Conservation (phyloP, 202 grass and related monocot genomes). For the Eragrostis tef region DNA sequence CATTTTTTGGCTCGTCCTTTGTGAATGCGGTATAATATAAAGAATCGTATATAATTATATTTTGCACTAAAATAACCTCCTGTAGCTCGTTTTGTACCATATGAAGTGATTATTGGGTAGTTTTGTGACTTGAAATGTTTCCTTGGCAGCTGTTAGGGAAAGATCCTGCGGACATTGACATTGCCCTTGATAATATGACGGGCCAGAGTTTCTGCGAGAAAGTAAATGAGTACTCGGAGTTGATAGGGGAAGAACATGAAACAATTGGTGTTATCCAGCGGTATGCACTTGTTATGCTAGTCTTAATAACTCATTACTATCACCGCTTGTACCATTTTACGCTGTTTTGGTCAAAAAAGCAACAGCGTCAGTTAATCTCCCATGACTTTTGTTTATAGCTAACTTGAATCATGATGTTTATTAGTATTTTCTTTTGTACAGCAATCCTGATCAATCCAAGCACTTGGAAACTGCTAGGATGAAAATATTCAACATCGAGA, state of each 20-base stretch:
- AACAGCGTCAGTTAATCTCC: not conserved
- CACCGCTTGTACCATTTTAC: not conserved
- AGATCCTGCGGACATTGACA: slow-evolving; percentile 92
- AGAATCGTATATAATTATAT: not conserved
- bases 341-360: not conserved
- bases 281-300: slow-evolving; percentile 48
- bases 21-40: not conserved
- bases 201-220: slow-evolving; percentile 90
- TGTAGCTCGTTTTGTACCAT: too few relatives aligned
- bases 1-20: not conserved
- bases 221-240: slow-evolving; percentile 75
- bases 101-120: too few relatives aligned
- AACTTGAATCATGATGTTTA: slow-evolving; percentile 22
- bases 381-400: not conserved
- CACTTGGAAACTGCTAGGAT: slow-evolving; percentile 95
- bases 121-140: slow-evolving; percentile 18
- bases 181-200: slow-evolving; percentile 89
- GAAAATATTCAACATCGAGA: slow-evolving; percentile 73
- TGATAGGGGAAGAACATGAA: slow-evolving; percentile 71
- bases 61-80: not conserved
- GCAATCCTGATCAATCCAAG: slow-evolving; percentile 99
- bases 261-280: slow-evolving; percentile 93
- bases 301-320: not conserved
- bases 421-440: slow-evolving; percentile 42
- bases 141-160: slow-evolving; percentile 77